phyloP scores from a whole-genome alignment of 169 alveolate genomes.

The Cryptosporidium viatorum region DNA sequence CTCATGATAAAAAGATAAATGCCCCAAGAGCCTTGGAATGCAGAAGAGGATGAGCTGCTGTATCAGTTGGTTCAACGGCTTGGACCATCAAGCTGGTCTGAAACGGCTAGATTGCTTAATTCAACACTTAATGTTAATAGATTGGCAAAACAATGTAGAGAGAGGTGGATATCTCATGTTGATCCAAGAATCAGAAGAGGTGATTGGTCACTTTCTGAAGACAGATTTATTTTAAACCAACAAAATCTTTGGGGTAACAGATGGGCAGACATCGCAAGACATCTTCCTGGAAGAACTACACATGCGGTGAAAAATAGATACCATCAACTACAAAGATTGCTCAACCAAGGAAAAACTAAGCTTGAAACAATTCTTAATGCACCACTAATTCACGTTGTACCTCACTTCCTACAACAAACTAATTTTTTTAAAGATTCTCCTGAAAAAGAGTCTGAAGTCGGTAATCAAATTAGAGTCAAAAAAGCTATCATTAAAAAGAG shows the following conservation, averaged over 20 bases:
- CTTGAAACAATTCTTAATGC: slow-evolving; percentile 68
- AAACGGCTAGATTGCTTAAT: slow-evolving; percentile 86
- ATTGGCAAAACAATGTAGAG: slow-evolving; percentile 88
- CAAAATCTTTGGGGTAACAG: slow-evolving; percentile 84
- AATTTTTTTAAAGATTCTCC: slow-evolving; percentile 12
- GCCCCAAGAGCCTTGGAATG: slow-evolving; percentile 79
- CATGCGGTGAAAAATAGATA: slow-evolving; percentile 85
- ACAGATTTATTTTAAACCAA: slow-evolving; percentile 78
- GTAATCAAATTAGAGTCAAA: slow-evolving; percentile 33
- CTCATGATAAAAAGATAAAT: slow-evolving; percentile 61
- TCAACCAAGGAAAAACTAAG: slow-evolving; percentile 72
- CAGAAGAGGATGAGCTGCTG: slow-evolving; percentile 85
- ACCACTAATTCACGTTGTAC: slow-evolving; percentile 61
- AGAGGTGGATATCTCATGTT: slow-evolving; percentile 87
- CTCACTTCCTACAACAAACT: slow-evolving; percentile 56
- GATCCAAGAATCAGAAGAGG: slow-evolving; percentile 84
- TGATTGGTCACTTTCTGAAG: slow-evolving; percentile 85
- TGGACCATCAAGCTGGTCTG: slow-evolving; percentile 88
- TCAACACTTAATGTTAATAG: slow-evolving; percentile 78
- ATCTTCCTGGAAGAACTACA: slow-evolving; percentile 87
- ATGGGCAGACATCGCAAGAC: slow-evolving; percentile 85
- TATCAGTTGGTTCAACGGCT: slow-evolving; percentile 81
- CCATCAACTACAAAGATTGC: slow-evolving; percentile 65
- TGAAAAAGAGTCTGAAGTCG: slow-evolving; percentile 17
- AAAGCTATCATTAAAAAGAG: slow-evolving; percentile 12